Evolutionary conservation across 306 rosid genomes (phyloP).

Genomic region (Malus orientalis): DNA sequence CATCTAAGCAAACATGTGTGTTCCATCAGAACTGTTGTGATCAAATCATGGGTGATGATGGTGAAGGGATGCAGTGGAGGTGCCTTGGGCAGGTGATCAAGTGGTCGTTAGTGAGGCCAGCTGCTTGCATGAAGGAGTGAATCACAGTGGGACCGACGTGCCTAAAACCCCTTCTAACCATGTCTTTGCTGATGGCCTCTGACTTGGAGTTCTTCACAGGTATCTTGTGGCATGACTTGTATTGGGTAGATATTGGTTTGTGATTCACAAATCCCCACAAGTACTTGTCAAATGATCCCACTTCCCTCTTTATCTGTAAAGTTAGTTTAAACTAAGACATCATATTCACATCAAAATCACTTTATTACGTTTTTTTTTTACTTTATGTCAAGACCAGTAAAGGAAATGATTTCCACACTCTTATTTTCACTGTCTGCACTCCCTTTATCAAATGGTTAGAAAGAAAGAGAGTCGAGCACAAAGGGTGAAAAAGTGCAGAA

Average conservation of each 20-base stretch:
- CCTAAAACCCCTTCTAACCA: slow-evolving; percentile 66
- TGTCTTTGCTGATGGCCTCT: slow-evolving; percentile 74
- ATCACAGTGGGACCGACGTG: slow-evolving; percentile 74
- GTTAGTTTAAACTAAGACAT: neutral
- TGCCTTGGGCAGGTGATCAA: slow-evolving; percentile 66
- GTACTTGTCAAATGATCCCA: slow-evolving; percentile 63
- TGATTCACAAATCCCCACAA: slow-evolving; percentile 77
- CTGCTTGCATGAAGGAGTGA: slow-evolving; percentile 74
- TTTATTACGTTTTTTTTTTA: neutral
- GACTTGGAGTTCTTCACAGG: slow-evolving; percentile 90
- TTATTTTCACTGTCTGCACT: no score
- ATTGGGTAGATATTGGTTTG: slow-evolving; percentile 65
- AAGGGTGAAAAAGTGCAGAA: neutral
- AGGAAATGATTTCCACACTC: no score
- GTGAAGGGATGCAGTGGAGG: slow-evolving; percentile 45
- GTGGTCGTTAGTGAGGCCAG: slow-evolving; percentile 82
- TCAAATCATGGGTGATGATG: neutral
- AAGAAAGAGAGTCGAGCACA: neutral
- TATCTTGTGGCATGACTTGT: slow-evolving; percentile 59
- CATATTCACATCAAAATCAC: neutral
- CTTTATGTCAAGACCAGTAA: neutral
- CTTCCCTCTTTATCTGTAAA: slow-evolving; percentile 46
- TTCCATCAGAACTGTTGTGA: neutral
- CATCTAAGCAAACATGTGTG: neutral
- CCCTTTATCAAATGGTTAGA: no score